Percentiles rank a stretch among this genome's conserved stretches.
phyloP scores from a whole-genome alignment of 768 basidiomycete genomes.

The Tylopilus plumbeoviolaceoides region DNA sequence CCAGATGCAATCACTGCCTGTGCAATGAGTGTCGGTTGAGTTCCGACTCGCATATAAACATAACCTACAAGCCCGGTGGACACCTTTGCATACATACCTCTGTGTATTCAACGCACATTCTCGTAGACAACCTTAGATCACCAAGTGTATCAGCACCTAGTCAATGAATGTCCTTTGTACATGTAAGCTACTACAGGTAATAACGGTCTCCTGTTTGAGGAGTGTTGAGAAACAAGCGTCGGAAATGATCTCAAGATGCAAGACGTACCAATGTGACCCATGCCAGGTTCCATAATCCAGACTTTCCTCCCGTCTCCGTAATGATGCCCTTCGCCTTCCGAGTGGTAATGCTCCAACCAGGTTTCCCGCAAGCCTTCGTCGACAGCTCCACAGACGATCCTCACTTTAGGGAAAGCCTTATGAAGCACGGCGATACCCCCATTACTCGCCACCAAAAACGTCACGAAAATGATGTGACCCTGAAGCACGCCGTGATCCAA shows the following conservation, averaged over 20 bases:
- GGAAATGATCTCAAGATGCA: neutral
- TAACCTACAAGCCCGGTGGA: constrained; percentile 5
- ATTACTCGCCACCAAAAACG: constrained; percentile 80
- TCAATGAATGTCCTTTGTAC: constrained; percentile 3
- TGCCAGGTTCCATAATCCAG: constrained; percentile 83
- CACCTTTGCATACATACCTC: neutral
- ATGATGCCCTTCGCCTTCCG: constrained; percentile 38
- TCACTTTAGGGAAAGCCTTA: constrained; percentile 80
- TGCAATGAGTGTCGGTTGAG: neutral
- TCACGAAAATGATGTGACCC: constrained; percentile 83
- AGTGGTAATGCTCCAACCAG: constrained; percentile 58
- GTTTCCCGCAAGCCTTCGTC: constrained; percentile 75
- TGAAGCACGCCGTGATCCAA: constrained; percentile 89
- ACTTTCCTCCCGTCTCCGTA: constrained; percentile 57
- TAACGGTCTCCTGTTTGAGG: constrained; percentile 37
- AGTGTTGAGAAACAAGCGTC: neutral
- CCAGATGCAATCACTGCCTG: constrained; percentile 21
- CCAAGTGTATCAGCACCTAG: constrained; percentile 2
- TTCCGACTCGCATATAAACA: neutral
- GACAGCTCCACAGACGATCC: constrained; percentile 79
- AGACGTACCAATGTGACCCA: constrained; percentile 78
- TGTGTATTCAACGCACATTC: constrained; percentile 17
- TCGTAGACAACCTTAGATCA: constrained; percentile 4
- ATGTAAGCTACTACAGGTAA: constrained; percentile 30
- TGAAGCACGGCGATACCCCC: constrained; percentile 78